Conservation (phyloP, 2,329 filamentous ascomycete genomes). For the Hypoxylon sp. region DNA sequence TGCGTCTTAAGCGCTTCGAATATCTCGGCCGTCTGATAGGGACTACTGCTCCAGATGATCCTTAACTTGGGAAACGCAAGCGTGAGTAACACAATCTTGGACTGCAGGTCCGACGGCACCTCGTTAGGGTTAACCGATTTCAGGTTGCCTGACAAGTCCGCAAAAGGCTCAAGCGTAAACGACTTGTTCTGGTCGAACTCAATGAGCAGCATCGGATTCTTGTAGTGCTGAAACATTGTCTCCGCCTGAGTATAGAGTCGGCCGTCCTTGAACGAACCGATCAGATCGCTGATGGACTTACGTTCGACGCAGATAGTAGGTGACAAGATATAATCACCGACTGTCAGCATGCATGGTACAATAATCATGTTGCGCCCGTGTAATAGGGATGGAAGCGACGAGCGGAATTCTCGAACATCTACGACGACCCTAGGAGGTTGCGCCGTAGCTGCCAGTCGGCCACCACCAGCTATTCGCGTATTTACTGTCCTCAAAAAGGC, state of each 20-base stretch:
- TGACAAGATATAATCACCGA: conserved; percentile 94
- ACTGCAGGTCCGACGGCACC: conserved; percentile 82
- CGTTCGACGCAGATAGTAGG: conserved; percentile 93
- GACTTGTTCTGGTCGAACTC: conserved; percentile 98
- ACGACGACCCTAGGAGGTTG: conserved; percentile 92
- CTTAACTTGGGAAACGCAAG: conserved; percentile 90
- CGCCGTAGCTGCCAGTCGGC: conserved; percentile 83
- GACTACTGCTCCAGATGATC: conserved; percentile 93
- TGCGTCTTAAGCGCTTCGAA: conserved; percentile 93
- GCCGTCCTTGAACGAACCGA: conserved; percentile 91
- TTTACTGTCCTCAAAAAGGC: conserved; percentile 95
- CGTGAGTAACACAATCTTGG: conserved; percentile 91
- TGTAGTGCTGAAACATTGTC: conserved; percentile 95
- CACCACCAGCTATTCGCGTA: conserved; percentile 94
- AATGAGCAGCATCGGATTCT: conserved; percentile 89
- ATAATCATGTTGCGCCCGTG: conserved; percentile 90
- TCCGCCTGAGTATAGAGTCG: conserved; percentile 93
- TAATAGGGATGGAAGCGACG: conserved; percentile 88
- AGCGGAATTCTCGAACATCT: conserved; percentile 96
- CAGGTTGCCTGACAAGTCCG: conserved; percentile 72
- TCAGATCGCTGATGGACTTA: conserved; percentile 91
- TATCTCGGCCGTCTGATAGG: conserved; percentile 97
- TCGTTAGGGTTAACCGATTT: conserved; percentile 71
- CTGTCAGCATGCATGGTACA: conserved; percentile 94
- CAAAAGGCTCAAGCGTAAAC: conserved; percentile 90